phyloP scores from a whole-genome alignment of 352 stramenopile species.

The Globisporangium orthogonon region DNA sequence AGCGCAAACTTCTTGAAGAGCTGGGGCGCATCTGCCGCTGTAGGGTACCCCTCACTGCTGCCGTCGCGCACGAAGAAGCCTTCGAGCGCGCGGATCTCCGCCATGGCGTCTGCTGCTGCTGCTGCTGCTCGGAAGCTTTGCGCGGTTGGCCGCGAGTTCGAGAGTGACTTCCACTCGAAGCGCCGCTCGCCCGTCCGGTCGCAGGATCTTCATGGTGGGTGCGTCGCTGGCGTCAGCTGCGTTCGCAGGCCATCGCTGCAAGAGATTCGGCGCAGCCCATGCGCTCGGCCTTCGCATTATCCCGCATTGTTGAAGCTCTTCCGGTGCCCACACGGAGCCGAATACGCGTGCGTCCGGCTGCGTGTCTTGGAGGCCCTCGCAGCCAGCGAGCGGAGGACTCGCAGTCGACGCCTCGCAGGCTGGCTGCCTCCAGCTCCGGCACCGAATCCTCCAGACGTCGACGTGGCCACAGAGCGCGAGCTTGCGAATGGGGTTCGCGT shows the following conservation, averaged over 20 bases:
- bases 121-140: background rate
- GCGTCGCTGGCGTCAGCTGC: background rate
- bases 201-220: background rate
- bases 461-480: conserved; percentile 35
- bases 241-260: no score
- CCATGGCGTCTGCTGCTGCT: background rate
- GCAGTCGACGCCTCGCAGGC: no score
- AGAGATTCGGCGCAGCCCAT: no score
- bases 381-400: no score
- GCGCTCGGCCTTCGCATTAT: no score
- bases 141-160: background rate
- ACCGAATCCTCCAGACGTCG: conserved; percentile 21
- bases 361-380: no score
- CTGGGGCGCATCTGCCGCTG: background rate
- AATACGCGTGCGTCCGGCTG: no score
- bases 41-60: background rate
- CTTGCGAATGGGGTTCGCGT: conserved; percentile 14
- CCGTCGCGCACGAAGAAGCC: conserved; percentile 24
- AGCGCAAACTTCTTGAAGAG: conserved; percentile 34
- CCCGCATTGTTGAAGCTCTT: no score
- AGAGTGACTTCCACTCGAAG: background rate
- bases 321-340: no score
- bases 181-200: no score
- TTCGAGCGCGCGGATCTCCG: conserved; percentile 15
- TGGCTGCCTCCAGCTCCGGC: background rate